Evolutionary conservation across 73 alveolate species (phyloP), one percentile per base, ranked within the genome.

Genomic region (Paramecium sonneborni): DNA sequence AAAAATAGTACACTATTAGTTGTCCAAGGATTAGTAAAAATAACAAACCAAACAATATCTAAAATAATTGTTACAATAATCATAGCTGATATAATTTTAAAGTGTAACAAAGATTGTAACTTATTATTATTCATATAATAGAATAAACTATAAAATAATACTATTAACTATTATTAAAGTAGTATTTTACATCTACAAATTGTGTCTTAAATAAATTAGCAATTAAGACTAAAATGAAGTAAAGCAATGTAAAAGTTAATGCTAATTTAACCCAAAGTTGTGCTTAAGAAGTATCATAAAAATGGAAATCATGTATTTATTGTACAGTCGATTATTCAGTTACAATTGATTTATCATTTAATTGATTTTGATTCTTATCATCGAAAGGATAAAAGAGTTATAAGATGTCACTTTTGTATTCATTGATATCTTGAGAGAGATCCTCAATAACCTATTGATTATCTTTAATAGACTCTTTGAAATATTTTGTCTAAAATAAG

Each of bases 11-110:
- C 86, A 12, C 44, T 23, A 43, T 79, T 79, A 9, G 76, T 39
- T 24, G 55, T 62, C 90, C 90, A 79, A 6, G 69, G 69, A 38
- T 79, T 79, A 39, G 90, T 79, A 28, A 18, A 79, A 24, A 79
- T n/a, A 26, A 79, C n/a, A 20, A 79, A 79, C 90, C 90, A 79
- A 46, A 79, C 76, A 14, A 79, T 39, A 46, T 79, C 90, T 4
- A 43, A 11, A 20, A 79, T 79, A 10, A 79, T 30, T 39, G 76
- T 39, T 8, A 79, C 9, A 2, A 38, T 44, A 38, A 79, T 21
- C 74, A 79, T 23, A 24, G 24, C 76, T 39, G 46, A 41, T 2
- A 79, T 79, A 11, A 79, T 79, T 46, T 79, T 79, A 34, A 79
- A 30, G 28, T 79, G 90, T 79, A 79, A 23, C 12, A 79, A 28